Base-by-base conservation (phyloP, 2,329 filamentous ascomycete genomes). In the Juglanconis juglandina region DNA sequence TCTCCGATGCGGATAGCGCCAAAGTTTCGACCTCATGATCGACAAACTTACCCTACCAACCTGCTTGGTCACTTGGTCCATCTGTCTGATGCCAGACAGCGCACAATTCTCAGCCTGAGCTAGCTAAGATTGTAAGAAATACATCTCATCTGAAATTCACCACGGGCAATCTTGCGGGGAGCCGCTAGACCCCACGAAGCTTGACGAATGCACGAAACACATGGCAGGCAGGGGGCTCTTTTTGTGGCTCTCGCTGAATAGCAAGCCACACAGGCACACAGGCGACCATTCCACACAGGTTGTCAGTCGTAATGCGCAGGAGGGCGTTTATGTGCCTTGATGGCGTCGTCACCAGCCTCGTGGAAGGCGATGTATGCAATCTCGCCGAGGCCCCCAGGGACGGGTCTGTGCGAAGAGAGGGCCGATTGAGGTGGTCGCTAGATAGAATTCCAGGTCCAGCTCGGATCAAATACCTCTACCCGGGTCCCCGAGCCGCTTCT, bases 51-150 rank as follows among this genome's bases (percentile, higher is more conserved):
- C 13, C 24, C 24, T 24, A 24, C 24, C 24, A 24, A 24, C 24
- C 24, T 2, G 14, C 17, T 47, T 30, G 5, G 39, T 42, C 39
- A 42, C 10, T 42, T 42, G 10, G 24, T 24, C 17, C 17, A 17
- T 42, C 39, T 5, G 39, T 14, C 11, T 13, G 39, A 13, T 39
- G 37, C 52, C 53, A 39, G 58, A 51, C 54, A 59, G 53, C 56
- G 61, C 58, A 60, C 46, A 63, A 37, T 55, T 63, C 61, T 63
- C 61, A 63, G 61, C 61, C 61, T 63, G 54, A 61, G 51, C 61
- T 63, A 57, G 56, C 35, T 46, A 42, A 32, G 34, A 24, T 47
- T 47, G 46, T 34, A 34, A 13, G 41, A 51, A 35, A 51, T n/a
- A 35, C 34, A 56, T 33, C 13, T 32, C 44, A 30, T 56, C 44